These are phyloP conservation scores for Cytauxzoon felis DNA, from an alignment of 169 alveolate genomes.

Conservation along the genomic window DNA sequence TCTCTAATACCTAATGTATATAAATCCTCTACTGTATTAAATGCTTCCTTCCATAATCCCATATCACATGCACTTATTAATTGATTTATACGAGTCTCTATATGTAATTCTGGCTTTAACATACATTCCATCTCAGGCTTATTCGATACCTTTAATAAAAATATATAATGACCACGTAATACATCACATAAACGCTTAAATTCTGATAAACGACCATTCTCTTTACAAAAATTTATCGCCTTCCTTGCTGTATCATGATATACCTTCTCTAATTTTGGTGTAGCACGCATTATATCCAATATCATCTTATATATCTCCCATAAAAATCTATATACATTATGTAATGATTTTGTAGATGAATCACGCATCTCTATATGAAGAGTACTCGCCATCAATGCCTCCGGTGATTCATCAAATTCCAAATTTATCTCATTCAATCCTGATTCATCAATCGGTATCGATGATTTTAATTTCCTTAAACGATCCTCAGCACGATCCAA, in stretches of 20 bases:
- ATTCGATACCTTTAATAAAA: conserved; percentile 81
- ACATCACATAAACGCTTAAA: conserved; percentile 91
- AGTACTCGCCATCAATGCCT: conserved; percentile 76
- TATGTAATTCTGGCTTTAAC: conserved; percentile 81
- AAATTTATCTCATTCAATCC: conserved; percentile 49
- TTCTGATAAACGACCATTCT: conserved; percentile 87
- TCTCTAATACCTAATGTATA: conserved; percentile 78
- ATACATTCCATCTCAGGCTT: conserved; percentile 79
- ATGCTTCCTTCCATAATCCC: conserved; percentile 92
- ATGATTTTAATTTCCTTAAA: conserved; percentile 73
- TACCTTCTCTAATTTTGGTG: conserved; percentile 89
- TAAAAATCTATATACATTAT: conserved; percentile 82
- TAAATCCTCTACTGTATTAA: conserved; percentile 92
- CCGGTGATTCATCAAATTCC: conserved; percentile 79
- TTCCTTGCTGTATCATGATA: conserved; percentile 92
- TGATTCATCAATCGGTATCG: conserved; percentile 38
- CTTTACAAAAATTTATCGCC: conserved; percentile 89
- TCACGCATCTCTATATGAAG: conserved; percentile 80
- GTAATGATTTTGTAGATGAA: conserved; percentile 71
- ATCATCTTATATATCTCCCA: conserved; percentile 94
- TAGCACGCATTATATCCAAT: conserved; percentile 89
- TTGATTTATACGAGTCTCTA: conserved; percentile 87
- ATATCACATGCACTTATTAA: conserved; percentile 88
- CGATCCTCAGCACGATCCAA: conserved; percentile 84
- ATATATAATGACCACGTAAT: conserved; percentile 86